phyloP scores from a whole-genome alignment of 2,329 filamentous ascomycete species.

The Cyphellophora attinorum region DNA sequence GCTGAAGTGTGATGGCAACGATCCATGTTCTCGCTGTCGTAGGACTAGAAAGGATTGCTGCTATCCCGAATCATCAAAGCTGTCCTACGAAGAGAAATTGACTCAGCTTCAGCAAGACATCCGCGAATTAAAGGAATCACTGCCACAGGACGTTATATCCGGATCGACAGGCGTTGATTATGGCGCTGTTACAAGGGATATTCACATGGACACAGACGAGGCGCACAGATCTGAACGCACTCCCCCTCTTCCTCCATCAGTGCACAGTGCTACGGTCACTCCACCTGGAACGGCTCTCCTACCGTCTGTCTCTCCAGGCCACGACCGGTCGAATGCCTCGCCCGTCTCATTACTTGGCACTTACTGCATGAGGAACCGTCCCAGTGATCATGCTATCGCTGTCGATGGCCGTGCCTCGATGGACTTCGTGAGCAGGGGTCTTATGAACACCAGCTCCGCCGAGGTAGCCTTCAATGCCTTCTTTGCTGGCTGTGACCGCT shows the following conservation, averaged over 20 bases:
- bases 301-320: conserved; percentile 15
- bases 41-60: conserved; percentile 26
- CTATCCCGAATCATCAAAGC: conserved; percentile 24
- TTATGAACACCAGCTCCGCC: conserved; percentile 25
- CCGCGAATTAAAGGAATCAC: conserved; percentile 19
- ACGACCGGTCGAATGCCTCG: conserved; percentile 2
- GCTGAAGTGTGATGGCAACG: conserved; percentile 28
- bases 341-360: conserved; percentile 1
- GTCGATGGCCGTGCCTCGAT: conserved; percentile 23
- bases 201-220: no score
- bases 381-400: conserved; percentile 23
- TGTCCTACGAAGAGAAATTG: conserved; percentile 17
- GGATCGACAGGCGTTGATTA: no score
- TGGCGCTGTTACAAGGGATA: no score
- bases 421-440: conserved; percentile 26
- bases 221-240: neutral
- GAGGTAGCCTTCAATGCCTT: conserved; percentile 26
- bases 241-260: neutral
- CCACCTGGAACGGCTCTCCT: conserved; percentile 4
- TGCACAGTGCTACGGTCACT: neutral
- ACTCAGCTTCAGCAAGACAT: conserved; percentile 26
- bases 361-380: conserved; percentile 17
- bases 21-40: conserved; percentile 27
- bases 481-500: conserved; percentile 33
- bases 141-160: conserved; percentile 13